Conservation (phyloP, 1,284 basidiomycete species). For the Violaceomyces palustris region DNA sequence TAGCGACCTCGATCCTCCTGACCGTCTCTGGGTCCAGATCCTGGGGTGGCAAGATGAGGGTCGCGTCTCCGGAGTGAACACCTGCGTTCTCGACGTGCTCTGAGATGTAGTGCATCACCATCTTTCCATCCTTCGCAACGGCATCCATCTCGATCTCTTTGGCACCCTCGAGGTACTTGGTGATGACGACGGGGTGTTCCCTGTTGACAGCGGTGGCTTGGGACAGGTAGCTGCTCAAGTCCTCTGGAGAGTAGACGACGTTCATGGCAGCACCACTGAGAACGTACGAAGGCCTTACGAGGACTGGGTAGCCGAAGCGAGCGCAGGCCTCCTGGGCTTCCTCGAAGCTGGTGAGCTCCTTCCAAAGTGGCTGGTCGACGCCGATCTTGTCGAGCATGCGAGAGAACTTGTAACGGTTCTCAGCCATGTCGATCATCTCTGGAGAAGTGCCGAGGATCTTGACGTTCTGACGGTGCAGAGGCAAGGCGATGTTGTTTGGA, state of each 20-base stretch:
- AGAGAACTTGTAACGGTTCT: slow-evolving; percentile 99
- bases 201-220: slow-evolving; percentile 96
- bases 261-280: slow-evolving; percentile 99
- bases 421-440: slow-evolving; percentile 98
- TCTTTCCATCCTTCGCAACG: slow-evolving; percentile 90
- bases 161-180: slow-evolving; percentile 97
- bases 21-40: slow-evolving; percentile 96
- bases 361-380: slow-evolving; percentile 96
- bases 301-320: slow-evolving; percentile 74
- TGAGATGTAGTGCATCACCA: slow-evolving; percentile 98
- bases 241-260: slow-evolving; percentile 88
- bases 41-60: slow-evolving; percentile 93
- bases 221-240: slow-evolving; percentile 82
- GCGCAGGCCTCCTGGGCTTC: slow-evolving; percentile 64
- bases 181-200: slow-evolving; percentile 96
- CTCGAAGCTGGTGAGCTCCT: slow-evolving; percentile 85
- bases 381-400: slow-evolving; percentile 94
- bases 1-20: slow-evolving; percentile 90
- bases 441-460: slow-evolving; percentile 97
- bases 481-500: slow-evolving; percentile 95
- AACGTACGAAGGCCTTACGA: slow-evolving; percentile 95
- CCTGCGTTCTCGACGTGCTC: slow-evolving; percentile 99
- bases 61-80: slow-evolving; percentile 95
- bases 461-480: slow-evolving; percentile 88
- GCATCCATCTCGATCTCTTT: slow-evolving; percentile 99